A percentile compares a stretch with the other conserved stretches of the same genome.
Conservation (phyloP, 257 asterid species). For the Mitragyna speciosa region DNA sequence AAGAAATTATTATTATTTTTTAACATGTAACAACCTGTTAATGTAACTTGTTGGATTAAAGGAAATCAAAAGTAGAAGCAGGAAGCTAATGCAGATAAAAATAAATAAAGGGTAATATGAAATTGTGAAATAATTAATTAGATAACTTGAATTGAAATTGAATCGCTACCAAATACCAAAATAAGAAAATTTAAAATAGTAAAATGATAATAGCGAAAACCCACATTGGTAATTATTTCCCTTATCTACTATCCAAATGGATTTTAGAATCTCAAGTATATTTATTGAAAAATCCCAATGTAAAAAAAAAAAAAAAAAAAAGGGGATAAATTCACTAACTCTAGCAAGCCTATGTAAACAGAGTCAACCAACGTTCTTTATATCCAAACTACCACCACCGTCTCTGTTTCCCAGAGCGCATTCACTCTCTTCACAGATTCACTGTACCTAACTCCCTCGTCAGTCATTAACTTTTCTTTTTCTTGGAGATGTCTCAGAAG, state of each 20-base stretch:
- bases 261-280: slow-evolving; percentile 13
- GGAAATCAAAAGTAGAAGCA: not conserved
- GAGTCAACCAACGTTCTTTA: slow-evolving; percentile 27
- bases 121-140: not conserved
- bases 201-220: not conserved
- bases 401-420: not conserved
- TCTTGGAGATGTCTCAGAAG: slow-evolving; percentile 51
- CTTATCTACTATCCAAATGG: not conserved
- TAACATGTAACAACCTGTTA: not conserved
- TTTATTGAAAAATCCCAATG: slow-evolving; percentile 40
- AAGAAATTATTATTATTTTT: not conserved
- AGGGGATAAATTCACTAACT: slow-evolving; percentile 37
- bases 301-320: too few relatives aligned
- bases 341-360: slow-evolving; percentile 31
- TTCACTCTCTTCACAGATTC: not conserved
- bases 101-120: too few relatives aligned
- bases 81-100: not conserved
- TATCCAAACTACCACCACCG: slow-evolving; percentile 14
- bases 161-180: too few relatives aligned
- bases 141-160: too few relatives aligned
- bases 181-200: not conserved
- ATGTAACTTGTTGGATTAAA: not conserved
- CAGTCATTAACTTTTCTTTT: not conserved
- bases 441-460: slow-evolving; percentile 8
- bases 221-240: not conserved